Evolutionary conservation across 1,139 yeast genomes (phyloP), one percentile per base, ranked within the genome.

Genomic region (Lodderomyces margitis): DNA sequence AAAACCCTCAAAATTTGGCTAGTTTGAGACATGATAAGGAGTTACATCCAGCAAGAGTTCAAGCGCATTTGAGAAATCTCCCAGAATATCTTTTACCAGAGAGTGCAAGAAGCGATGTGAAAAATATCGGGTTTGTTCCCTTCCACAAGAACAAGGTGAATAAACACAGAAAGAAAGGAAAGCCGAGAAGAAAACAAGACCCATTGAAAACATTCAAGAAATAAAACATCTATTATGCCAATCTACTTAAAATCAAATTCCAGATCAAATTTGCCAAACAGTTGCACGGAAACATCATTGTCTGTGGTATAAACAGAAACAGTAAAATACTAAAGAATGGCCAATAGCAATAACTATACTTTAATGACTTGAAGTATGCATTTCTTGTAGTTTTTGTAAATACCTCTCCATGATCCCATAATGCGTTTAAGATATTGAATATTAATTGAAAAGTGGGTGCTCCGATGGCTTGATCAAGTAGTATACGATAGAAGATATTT

Each of bases 1-100:
- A 92, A 58, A 92, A 92, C 60, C 98, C 98, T n/a, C 95, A 88
- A 57, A 98, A 94, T 64, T 74, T 92, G 56, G 81, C 81, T 11
- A 81, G 85, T 41, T 78, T 92, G 60, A 83, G 97, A 60, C 98
- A 92, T 58, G 98, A 92, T 60, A 86, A 83, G 55, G 96, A 87
- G 52, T 62, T 87, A 45, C 95, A 91, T 57, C 83, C 95, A 9
- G 72, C 92, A 2, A 78, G 95, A 60, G 79, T 83, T 7, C 97
- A 91, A 63, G 66, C 81, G 15, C 96, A 94, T 57, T 72, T 92
- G 65, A 91, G 88, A 62, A 79, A 95, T 57, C 91, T 94, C 30
- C 99, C 99, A 0, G 91, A 87, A 39, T 92, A 92, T 59, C 73
- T 92, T 53, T 68, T 91, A 50, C 98, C 98, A 4, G 88, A 84